Evolutionary conservation across 345 rosid species (phyloP).

Genomic region (Salix arbutifolia): DNA sequence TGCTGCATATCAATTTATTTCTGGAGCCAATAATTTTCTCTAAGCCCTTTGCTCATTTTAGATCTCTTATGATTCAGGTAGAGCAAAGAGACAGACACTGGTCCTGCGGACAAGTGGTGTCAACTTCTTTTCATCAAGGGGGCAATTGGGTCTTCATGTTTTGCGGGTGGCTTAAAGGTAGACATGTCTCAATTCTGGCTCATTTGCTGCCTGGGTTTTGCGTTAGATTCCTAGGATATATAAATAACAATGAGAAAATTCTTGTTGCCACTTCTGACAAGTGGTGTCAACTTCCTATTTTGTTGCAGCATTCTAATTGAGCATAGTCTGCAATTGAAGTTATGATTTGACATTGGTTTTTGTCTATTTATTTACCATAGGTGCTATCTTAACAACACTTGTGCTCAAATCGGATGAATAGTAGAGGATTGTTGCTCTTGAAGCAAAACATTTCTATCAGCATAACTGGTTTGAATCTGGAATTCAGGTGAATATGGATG

Average conservation of each 20-base stretch:
- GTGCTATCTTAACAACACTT: conserved; percentile 27
- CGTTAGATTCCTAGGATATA: not conserved
- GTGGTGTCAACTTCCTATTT: not conserved
- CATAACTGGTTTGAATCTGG: conserved; percentile 21
- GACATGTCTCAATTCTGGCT: not conserved
- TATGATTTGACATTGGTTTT: not conserved
- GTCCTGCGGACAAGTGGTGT: not conserved
- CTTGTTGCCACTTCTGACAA: not conserved
- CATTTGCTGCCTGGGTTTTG: not conserved
- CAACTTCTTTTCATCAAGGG: not conserved
- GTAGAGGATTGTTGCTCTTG: conserved; percentile 34
- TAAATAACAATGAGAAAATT: not conserved
- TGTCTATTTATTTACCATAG: conserved; percentile 18
- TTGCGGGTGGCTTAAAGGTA: not conserved
- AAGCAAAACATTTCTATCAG: conserved; percentile 28
- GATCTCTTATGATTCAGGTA: not conserved
- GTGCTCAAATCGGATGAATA: conserved; percentile 30
- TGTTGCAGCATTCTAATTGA: not conserved
- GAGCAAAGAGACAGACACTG: not conserved
- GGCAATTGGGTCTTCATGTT: not conserved
- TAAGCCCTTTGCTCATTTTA: not conserved
- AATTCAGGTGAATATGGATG: conserved; percentile 32
- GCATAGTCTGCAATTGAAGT: not conserved
- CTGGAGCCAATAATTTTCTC: not conserved
- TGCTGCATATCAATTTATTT: not conserved